Evolutionary conservation across 805 yeast species (phyloP), one percentile per base, ranked within the genome.

Genomic region (Ogataea siamensis): DNA sequence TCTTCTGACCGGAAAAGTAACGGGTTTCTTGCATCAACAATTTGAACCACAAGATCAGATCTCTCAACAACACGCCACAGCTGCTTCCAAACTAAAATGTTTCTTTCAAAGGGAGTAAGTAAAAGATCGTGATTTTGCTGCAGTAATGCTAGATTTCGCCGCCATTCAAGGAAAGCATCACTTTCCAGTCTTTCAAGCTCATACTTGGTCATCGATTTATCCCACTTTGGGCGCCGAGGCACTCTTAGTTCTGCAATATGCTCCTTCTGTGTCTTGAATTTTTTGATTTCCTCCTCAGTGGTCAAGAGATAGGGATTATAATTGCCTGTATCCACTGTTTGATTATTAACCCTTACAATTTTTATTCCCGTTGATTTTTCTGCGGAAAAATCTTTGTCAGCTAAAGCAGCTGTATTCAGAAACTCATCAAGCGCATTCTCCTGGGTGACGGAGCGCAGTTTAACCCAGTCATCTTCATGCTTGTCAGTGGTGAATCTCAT

Each of bases 61-160:
- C 98, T 78, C 63, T 93, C 99, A 16, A 88, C 85, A 29, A 93
- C 99, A 66, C 99, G 77, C 99, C 99, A 93, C 49, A 93, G 69
- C 65, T 93, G 99, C 58, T 93, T 80, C 99, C 99, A 93, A 42
- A 93, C 97, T 70, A 91, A 96, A 47, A 93, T 70, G 60, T 93
- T 93, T 68, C 99, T 79, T 68, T 93, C 99, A 58, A 91, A 93
- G 4, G 99, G 99, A 0, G 99, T 93, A 58, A 93, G 72, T 42
- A 89, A 68, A 53, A 93, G 69, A 60, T 91, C 95, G 48, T 87
- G 78, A 50, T 74, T 75, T 60, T 91, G 95, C 47, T 89, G 94
- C 40, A 93, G 68, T 29, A 73, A 63, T 0, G 99, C 99, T 45
- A 93, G 71, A 34, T 80, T 80, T 57, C 98, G 73, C 67, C 99